Conservation (phyloP, 352 stramenopile genomes). For the Phytophthora constricta region DNA sequence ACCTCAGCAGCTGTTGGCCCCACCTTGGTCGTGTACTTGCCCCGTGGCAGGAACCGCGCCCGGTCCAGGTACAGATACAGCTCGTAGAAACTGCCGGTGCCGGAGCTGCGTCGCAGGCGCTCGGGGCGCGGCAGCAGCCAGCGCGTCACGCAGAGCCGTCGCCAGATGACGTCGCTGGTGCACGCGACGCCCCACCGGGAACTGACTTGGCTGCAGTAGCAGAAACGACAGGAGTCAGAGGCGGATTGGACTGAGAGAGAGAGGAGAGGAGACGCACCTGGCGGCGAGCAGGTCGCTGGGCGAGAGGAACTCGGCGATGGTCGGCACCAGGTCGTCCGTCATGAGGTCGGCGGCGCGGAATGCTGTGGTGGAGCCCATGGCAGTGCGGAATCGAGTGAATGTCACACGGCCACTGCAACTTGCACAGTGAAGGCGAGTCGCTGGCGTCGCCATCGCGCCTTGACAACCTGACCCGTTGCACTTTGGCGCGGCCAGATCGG, state of each 20-base stretch:
- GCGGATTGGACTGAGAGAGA: background rate
- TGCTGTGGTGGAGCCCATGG: constrained; percentile 6
- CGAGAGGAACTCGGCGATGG: constrained; percentile 61
- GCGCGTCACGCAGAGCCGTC: constrained; percentile 48
- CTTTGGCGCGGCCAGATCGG: too few relatives aligned
- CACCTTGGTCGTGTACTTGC: constrained; percentile 76
- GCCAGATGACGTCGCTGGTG: constrained; percentile 59
- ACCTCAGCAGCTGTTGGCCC: too few relatives aligned
- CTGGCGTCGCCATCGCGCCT: too few relatives aligned
- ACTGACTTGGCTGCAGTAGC: constrained; percentile 52
- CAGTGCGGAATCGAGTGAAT: constrained; percentile 16
- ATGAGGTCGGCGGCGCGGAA: constrained; percentile 23
- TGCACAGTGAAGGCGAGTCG: constrained; percentile 26
- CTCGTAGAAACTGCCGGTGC: constrained; percentile 57
- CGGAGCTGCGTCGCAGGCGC: constrained; percentile 49
- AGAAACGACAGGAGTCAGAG: constrained; percentile 1
- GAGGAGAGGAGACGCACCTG: constrained; percentile 44
- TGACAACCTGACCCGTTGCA: too few relatives aligned
- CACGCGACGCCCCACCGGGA: constrained; percentile 58
- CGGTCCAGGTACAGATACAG: constrained; percentile 71
- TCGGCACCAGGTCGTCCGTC: constrained; percentile 61
- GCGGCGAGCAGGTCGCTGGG: constrained; percentile 54
- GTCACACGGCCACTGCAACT: constrained; percentile 21
- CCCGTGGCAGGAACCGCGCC: constrained; percentile 59
- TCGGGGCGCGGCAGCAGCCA: constrained; percentile 59